Conservation (phyloP, 768 basidiomycete species). For the Cystofilobasidium macerans region DNA sequence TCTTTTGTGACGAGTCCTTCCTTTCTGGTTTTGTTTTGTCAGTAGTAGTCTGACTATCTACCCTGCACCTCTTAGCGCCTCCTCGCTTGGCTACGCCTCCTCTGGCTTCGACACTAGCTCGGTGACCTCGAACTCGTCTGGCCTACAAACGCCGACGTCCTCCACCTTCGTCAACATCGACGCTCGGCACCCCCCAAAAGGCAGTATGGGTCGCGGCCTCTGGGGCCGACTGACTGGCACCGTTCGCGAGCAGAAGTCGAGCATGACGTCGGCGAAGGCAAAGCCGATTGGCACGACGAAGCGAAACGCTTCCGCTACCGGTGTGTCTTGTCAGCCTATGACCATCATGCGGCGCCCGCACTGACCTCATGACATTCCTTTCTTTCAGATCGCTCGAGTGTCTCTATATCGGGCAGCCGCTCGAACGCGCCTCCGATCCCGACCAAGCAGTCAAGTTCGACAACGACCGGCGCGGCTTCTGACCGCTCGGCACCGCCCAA, state of each 20-base stretch:
- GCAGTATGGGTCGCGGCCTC: slow-evolving; percentile 6
- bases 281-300: too few species aligned
- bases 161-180: background rate
- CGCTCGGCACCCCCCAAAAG: background rate
- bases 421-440: slow-evolving; percentile 20
- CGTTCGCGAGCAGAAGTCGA: background rate
- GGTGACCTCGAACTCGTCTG: background rate
- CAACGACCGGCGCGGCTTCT: background rate
- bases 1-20: background rate
- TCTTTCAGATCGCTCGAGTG: background rate
- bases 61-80: background rate
- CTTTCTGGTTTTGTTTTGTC: background rate
- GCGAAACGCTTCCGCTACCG: too few species aligned
- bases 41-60: too few species aligned
- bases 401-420: background rate
- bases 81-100: background rate
- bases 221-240: slow-evolving; percentile 9
- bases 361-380: background rate
- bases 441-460: background rate
- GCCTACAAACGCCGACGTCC: background rate
- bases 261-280: background rate
- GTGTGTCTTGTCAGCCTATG: too few species aligned
- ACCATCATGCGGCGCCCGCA: too few species aligned
- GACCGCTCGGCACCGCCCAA: background rate
- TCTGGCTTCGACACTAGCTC: background rate